Evolutionary conservation across 1,284 basidiomycete genomes (phyloP), one percentile per base, ranked within the genome.

Genomic region (Mycena citricolor): DNA sequence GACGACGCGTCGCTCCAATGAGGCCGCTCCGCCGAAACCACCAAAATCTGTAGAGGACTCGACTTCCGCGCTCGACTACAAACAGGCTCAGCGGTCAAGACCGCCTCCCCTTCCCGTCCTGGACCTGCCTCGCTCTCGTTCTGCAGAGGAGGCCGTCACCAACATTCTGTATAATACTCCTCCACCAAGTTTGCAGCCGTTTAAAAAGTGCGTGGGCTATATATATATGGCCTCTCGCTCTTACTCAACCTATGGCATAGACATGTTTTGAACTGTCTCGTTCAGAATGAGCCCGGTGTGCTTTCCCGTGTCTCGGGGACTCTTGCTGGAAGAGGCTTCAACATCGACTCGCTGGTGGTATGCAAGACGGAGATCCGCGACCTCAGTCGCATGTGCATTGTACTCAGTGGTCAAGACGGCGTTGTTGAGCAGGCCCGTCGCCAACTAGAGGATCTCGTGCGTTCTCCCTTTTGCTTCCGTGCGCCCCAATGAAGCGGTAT

Each of bases 251-350:
- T 38, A 43, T 53, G 45, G 31, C 16, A 49, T 37, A 89, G 94
- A 64, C 97, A 99, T 64, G 83, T 95, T 48, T 79, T 99, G 54
- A 99, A 99, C 72, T 98, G 94, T 68, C 83, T 99, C 50, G 97
- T 99, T 6, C 97, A 99, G 70, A 98, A 99, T 65, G 97, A 99
- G 69, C 97, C 97, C 2, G 97, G 97, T 65, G 97, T 99, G 14
- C 78, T 99, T 16, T 97, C 95, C 17, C 87, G 97, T 55, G 94
- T 99, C 2, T 95, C 95, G 5, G 97, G 97, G 53, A 98, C 95
- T 56, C 79, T 99, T 22, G 97, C 97, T 17, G 97, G 92, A 30
- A 77, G 97, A 54, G 97, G 97, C 1, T 97, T 99, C 77, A 99
- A 99, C 76, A 97, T 95, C 60, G 97, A 99, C 70, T 98, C 94